A percentile compares a stretch with the other conserved stretches of the same genome.
Evolutionary conservation across 805 yeast genomes (phyloP).

Genomic region (Gaillardinia entomophila): DNA sequence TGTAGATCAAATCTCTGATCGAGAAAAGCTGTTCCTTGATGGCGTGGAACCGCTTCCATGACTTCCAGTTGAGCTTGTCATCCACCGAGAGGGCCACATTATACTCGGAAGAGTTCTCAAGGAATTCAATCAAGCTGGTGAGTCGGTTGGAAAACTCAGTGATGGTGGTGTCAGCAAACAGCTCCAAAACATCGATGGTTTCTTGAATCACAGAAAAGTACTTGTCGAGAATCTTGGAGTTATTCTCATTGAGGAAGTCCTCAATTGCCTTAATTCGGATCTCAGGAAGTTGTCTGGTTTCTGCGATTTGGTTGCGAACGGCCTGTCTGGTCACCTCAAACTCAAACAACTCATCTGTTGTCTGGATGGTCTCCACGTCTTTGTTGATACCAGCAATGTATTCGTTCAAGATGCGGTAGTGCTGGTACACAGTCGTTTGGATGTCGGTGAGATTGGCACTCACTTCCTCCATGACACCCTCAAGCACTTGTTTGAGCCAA

Average conservation of each 20-base stretch:
- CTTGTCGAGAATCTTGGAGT: slow-evolving; percentile 18
- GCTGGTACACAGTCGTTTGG: slow-evolving; percentile 21
- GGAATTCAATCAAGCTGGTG: slow-evolving; percentile 43
- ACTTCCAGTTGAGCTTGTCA: slow-evolving; percentile 16
- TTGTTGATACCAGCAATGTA: slow-evolving; percentile 26
- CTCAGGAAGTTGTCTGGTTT: slow-evolving; percentile 18
- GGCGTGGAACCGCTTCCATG: slow-evolving; percentile 50
- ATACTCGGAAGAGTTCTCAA: slow-evolving; percentile 27
- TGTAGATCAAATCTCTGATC: slow-evolving; percentile 48
- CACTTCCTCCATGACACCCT: slow-evolving; percentile 16
- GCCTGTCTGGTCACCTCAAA: slow-evolving; percentile 25
- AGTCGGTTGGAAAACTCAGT: slow-evolving; percentile 60
- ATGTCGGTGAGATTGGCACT: slow-evolving; percentile 20
- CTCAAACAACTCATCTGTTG: slow-evolving; percentile 8
- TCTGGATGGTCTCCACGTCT: slow-evolving; percentile 26
- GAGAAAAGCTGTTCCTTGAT: slow-evolving; percentile 50
- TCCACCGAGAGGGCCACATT: slow-evolving; percentile 4
- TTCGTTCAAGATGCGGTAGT: slow-evolving; percentile 24
- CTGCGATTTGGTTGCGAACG: slow-evolving; percentile 28
- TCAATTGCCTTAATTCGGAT: slow-evolving; percentile 17
- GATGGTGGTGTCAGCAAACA: slow-evolving; percentile 64
- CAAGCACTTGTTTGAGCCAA: slow-evolving; percentile 16
- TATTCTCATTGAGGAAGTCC: slow-evolving; percentile 17
- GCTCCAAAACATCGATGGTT: slow-evolving; percentile 28
- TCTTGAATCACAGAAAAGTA: slow-evolving; percentile 30